These are phyloP conservation scores for Petunia hybrid DNA, from an alignment of 305 asterid genomes.

Conservation along the genomic window DNA sequence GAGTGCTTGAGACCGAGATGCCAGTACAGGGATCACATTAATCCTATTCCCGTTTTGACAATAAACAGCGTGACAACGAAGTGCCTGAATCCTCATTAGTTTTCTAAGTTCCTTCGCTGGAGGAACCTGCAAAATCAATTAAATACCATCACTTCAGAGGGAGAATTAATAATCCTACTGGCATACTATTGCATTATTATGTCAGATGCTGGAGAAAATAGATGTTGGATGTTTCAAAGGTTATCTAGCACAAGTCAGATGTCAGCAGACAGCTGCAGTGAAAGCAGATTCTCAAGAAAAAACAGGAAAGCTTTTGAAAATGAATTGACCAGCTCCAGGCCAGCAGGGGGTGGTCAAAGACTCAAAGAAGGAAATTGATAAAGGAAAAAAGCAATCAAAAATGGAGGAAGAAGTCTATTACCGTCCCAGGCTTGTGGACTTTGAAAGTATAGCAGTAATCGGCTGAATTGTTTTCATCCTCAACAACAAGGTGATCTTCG, in stretches of 20 bases:
- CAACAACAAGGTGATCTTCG: constrained; percentile 76
- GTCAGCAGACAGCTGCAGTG: neutral
- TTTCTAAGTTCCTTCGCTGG: constrained; percentile 81
- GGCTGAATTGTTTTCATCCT: constrained; percentile 92
- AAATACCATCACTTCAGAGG: neutral
- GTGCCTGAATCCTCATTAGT: constrained; percentile 94
- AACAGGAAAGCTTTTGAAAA: neutral
- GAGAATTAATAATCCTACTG: constrained; percentile 8
- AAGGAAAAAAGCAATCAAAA: constrained; percentile 8
- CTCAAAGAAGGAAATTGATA: constrained; percentile 14
- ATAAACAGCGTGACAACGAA: constrained; percentile 84
- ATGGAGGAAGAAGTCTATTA: constrained; percentile 40
- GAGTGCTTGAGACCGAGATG: constrained; percentile 99
- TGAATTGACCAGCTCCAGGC: constrained; percentile 17
- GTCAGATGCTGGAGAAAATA: constrained; percentile 27
- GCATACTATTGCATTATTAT: neutral
- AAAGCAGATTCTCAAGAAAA: constrained; percentile 17
- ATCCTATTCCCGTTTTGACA: constrained; percentile 91
- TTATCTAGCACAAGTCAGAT: neutral
- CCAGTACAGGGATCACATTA: constrained; percentile 90
- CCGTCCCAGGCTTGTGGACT: constrained; percentile 84
- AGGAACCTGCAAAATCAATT: constrained; percentile 65
- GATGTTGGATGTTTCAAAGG: neutral
- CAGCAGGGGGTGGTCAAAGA: neutral
- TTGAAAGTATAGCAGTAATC: constrained; percentile 96